phyloP scores from a whole-genome alignment of 192 early-diverging fungal genomes.

The Coemansia reversa region DNA sequence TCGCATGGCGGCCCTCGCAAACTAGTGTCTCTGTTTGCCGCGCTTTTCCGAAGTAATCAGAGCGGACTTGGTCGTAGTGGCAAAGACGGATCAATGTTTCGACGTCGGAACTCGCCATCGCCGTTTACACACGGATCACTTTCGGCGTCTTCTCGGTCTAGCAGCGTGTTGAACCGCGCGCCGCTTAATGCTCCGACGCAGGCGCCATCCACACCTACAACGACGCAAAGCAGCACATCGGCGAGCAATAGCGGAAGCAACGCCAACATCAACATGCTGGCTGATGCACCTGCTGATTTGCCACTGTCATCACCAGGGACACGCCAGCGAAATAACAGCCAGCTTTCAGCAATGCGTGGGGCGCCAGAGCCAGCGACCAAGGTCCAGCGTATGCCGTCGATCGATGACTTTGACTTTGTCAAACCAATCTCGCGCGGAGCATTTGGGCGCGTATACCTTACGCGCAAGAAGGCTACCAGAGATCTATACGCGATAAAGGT shows the following conservation, averaged over 20 bases:
- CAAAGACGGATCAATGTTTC: slow-evolving; percentile 29
- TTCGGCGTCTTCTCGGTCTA: slow-evolving; percentile 23
- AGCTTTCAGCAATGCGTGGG: slow-evolving; percentile 37
- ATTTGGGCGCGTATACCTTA: slow-evolving; percentile 88
- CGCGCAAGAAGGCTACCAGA: slow-evolving; percentile 79
- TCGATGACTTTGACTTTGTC: slow-evolving; percentile 91
- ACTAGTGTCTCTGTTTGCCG: slow-evolving; percentile 74
- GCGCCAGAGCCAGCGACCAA: slow-evolving; percentile 29
- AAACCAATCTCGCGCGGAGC: slow-evolving; percentile 94
- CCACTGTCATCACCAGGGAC: slow-evolving; percentile 39
- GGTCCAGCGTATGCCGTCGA: slow-evolving; percentile 72
- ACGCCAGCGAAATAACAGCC: slow-evolving; percentile 45
- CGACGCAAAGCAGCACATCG: neutral
- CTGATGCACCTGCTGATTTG: slow-evolving; percentile 4
- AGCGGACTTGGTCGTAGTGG: slow-evolving; percentile 25
- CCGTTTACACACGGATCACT: slow-evolving; percentile 28
- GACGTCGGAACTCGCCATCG: slow-evolving; percentile 45
- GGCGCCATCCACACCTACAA: slow-evolving; percentile 6
- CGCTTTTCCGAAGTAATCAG: slow-evolving; percentile 57
- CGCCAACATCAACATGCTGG: neutral
- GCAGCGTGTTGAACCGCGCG: slow-evolving; percentile 25
- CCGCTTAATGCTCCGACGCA: slow-evolving; percentile 20
- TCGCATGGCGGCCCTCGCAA: slow-evolving; percentile 49
- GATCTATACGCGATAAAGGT: slow-evolving; percentile 93
- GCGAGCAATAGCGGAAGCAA: slow-evolving; percentile 12